A percentile compares a stretch with the other conserved stretches of the same genome.
These are phyloP conservation scores for Yamadazyma sp. DNA, from an alignment of 805 yeast genomes.

Conservation along the genomic window DNA sequence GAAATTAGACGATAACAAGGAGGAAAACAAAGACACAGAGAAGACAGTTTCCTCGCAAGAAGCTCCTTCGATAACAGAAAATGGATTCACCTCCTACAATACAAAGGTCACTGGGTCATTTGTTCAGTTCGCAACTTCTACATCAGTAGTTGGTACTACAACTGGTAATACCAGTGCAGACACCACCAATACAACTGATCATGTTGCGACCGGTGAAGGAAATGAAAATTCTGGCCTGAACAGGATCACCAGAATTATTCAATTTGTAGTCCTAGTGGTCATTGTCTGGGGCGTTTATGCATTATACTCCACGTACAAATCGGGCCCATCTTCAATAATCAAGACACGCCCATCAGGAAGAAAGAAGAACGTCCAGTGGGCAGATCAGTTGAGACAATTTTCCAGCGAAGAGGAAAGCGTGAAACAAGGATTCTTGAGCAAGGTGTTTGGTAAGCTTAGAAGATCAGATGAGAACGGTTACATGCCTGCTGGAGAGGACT, in stretches of 20 bases:
- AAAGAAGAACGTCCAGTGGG: slow-evolving; percentile 50
- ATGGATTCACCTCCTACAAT: not conserved
- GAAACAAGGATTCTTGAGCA: slow-evolving; percentile 36
- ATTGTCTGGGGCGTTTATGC: slow-evolving; percentile 43
- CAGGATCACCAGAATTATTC: slow-evolving; percentile 38
- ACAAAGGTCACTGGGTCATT: slow-evolving; percentile 2
- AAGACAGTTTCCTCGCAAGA: too few relatives aligned
- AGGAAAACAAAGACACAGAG: too few relatives aligned
- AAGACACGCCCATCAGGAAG: slow-evolving; percentile 32
- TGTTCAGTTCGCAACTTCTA: slow-evolving; percentile 8
- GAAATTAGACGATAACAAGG: slow-evolving; percentile 1
- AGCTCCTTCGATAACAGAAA: too few relatives aligned
- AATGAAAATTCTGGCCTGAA: slow-evolving; percentile 9
- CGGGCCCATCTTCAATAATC: slow-evolving; percentile 44
- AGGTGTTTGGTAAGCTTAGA: slow-evolving; percentile 33
- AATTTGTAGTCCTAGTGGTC: slow-evolving; percentile 37
- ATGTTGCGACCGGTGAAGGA: too few relatives aligned
- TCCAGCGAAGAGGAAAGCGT: slow-evolving; percentile 28
- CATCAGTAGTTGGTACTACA: not conserved
- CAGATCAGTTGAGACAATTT: slow-evolving; percentile 40
- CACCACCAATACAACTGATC: not conserved
- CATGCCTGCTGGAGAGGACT: slow-evolving; percentile 16
- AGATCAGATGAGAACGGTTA: slow-evolving; percentile 19
- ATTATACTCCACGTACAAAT: slow-evolving; percentile 35
- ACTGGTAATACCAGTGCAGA: not conserved